phyloP scores from a whole-genome alignment of 305 asterid species.

The Andrographis paniculata region DNA sequence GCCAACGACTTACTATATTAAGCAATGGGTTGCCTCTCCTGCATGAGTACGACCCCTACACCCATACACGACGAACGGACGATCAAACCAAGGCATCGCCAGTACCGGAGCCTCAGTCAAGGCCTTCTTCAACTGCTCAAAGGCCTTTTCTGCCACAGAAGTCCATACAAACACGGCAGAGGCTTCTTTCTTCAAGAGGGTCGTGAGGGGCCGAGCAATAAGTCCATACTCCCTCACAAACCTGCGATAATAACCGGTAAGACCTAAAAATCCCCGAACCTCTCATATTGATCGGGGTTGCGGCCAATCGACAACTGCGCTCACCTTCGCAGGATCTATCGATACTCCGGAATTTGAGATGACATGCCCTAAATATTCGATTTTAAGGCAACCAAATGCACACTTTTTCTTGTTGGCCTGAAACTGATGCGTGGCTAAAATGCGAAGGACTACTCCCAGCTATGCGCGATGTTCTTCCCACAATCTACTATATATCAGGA shows the following conservation, averaged over 20 bases:
- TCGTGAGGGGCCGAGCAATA: constrained; percentile 1
- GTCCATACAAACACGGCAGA: not conserved
- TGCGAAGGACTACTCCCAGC: not conserved
- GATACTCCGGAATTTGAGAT: not conserved
- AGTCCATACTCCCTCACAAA: not conserved
- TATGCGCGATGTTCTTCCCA: not conserved
- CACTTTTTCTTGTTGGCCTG: not conserved
- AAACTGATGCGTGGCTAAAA: not conserved
- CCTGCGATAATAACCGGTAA: not conserved
- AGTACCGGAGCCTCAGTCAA: not conserved
- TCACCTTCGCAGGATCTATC: not conserved
- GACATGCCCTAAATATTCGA: not conserved
- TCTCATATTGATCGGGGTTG: not conserved
- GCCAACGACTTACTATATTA: too few species aligned
- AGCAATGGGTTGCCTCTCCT: too few species aligned
- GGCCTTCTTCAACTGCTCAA: not conserved
- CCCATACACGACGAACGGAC: not conserved
- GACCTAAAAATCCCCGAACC: not conserved
- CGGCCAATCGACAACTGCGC: not conserved
- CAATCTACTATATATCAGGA: not conserved
- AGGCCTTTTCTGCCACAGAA: not conserved
- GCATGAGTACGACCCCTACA: not conserved
- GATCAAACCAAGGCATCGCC: not conserved
- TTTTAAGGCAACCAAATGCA: not conserved
- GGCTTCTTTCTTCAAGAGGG: too few species aligned